Evolutionary conservation across 1,284 basidiomycete genomes (phyloP).

Genomic region (Cerioporus squamosus): DNA sequence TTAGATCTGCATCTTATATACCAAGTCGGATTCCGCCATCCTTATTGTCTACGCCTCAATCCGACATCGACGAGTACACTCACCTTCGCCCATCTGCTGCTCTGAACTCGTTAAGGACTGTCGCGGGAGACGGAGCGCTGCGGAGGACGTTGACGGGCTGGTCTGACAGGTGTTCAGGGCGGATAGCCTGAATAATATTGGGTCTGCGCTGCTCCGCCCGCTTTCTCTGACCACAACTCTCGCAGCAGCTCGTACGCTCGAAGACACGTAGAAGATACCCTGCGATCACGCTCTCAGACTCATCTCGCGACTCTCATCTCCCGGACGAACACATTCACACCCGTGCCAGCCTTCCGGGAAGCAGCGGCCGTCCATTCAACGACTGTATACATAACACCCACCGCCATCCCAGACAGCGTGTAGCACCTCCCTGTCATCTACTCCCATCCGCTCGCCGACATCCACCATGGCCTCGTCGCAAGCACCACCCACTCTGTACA

Average conservation of each 20-base stretch:
- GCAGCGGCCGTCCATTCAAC: no score
- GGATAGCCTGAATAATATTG: neutral
- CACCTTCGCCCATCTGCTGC: no score
- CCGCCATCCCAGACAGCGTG: neutral
- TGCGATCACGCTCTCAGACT: neutral
- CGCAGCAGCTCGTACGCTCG: neutral
- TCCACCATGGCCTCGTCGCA: slow-evolving; percentile 16
- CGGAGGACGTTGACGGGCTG: neutral
- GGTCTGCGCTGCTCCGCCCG: neutral
- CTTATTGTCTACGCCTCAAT: no score
- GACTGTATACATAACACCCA: no score
- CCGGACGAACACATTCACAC: neutral
- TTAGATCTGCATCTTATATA: neutral
- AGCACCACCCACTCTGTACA: slow-evolving; percentile 41
- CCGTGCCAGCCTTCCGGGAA: no score
- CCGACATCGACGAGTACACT: no score
- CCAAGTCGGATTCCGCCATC: neutral
- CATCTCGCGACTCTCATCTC: neutral
- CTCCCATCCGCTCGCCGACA: neutral
- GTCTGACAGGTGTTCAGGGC: neutral
- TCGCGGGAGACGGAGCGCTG: neutral
- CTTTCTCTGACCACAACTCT: neutral
- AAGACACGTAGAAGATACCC: neutral
- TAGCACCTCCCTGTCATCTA: slow-evolving; percentile 1
- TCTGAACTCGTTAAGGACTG: no score